Conservation (phyloP, 805 yeast species). For the Hagleromyces aurorensis region DNA sequence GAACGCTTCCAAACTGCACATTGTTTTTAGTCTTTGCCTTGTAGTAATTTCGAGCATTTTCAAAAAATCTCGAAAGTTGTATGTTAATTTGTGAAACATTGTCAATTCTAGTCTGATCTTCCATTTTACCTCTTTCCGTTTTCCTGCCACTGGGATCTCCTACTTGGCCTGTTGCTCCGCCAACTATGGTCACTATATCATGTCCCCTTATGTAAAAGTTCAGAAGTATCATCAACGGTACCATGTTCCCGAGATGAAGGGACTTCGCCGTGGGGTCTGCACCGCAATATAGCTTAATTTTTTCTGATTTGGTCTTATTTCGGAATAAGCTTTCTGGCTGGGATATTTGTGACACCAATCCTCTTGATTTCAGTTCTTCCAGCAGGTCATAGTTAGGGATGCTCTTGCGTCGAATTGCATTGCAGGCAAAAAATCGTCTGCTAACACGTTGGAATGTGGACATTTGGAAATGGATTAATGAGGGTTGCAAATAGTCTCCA, state of each 20-base stretch:
- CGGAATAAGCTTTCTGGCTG: slow-evolving; percentile 19
- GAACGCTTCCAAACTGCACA: slow-evolving; percentile 19
- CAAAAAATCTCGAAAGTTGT: slow-evolving; percentile 58
- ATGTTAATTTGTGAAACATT: slow-evolving; percentile 53
- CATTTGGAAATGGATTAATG: too few species aligned
- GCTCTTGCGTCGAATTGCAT: too few species aligned
- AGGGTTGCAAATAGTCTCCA: too few species aligned
- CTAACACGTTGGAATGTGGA: too few species aligned
- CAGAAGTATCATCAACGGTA: slow-evolving; percentile 77
- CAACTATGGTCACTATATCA: slow-evolving; percentile 72
- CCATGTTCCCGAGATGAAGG: slow-evolving; percentile 80
- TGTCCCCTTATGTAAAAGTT: slow-evolving; percentile 86
- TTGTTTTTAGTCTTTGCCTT: slow-evolving; percentile 32
- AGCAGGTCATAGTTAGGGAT: slow-evolving; percentile 13
- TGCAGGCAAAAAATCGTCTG: too few species aligned
- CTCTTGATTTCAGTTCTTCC: slow-evolving; percentile 18
- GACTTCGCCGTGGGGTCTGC: slow-evolving; percentile 94
- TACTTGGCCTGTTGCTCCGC: slow-evolving; percentile 92
- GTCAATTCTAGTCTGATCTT: slow-evolving; percentile 38
- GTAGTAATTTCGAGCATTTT: slow-evolving; percentile 57
- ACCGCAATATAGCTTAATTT: slow-evolving; percentile 73
- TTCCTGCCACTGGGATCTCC: slow-evolving; percentile 95
- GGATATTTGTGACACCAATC: slow-evolving; percentile 26
- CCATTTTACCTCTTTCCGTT: slow-evolving; percentile 62
- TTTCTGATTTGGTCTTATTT: slow-evolving; percentile 16